Conservation (phyloP, 2,329 filamentous ascomycete species). For the Chrysoporthe puriensis region DNA sequence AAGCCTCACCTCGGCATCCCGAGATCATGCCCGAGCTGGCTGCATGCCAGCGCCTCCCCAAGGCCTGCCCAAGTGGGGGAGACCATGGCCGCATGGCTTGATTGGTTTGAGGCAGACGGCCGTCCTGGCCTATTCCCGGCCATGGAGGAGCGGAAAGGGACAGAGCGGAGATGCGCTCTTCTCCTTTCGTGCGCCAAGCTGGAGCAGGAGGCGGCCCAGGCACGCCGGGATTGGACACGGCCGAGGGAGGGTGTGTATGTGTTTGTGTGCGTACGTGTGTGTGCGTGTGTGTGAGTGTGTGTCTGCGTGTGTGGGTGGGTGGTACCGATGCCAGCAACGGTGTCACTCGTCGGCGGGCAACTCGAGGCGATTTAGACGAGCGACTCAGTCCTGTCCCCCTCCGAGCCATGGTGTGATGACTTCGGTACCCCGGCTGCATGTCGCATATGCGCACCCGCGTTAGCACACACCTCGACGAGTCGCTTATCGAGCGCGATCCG, state of each 20-base stretch:
- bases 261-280: background rate
- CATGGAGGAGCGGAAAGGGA: constrained; percentile 10
- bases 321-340: constrained; percentile 20
- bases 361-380: constrained; percentile 20
- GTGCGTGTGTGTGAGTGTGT: constrained; percentile 4
- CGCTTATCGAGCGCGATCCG: constrained; percentile 28
- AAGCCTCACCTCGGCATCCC: constrained; percentile 6
- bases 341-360: constrained; percentile 17
- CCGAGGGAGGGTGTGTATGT: background rate
- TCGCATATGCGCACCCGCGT: constrained; percentile 27
- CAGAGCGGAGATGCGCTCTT: background rate
- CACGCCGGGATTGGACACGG: constrained; percentile 9
- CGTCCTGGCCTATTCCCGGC: constrained; percentile 18
- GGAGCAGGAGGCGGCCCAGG: background rate
- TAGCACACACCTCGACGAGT: constrained; percentile 24
- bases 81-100: background rate
- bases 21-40: constrained; percentile 6
- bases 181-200: constrained; percentile 16
- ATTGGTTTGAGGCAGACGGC: constrained; percentile 19
- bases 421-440: constrained; percentile 23
- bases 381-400: background rate
- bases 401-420: constrained; percentile 21
- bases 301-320: background rate
- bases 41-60: background rate
- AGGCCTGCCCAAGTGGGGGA: background rate